These are phyloP conservation scores for barley (Hordeum vulgare) DNA, from an alignment of 176 grass and related monocot genomes.

Conservation along the genomic window MorexV3_pseudomolecules_assembly NC_058522.1:131588989-131589488, in stretches of 20 bases:
- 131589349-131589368: slow-evolving; percentile 81
- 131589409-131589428: background rate
- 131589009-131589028: background rate
- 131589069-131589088: background rate
- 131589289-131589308: slow-evolving; percentile 78
- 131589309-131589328: slow-evolving; percentile 92
- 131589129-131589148: background rate
- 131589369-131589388: slow-evolving; percentile 40
- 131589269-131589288: slow-evolving; percentile 93
- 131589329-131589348: slow-evolving; percentile 86
- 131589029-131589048: background rate
- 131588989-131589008: background rate
- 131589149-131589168: background rate
- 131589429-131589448: slow-evolving; percentile 53
- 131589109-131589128: background rate
- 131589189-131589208: background rate
- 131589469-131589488: slow-evolving; percentile 52
- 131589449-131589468: slow-evolving; percentile 74
- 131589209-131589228: background rate
- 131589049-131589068: background rate
- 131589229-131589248: slow-evolving; percentile 31
- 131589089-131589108: background rate
- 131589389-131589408: slow-evolving; percentile 8
- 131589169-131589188: background rate
- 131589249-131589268: slow-evolving; percentile 73